Base-by-base conservation (phyloP, 192 early-diverging fungal genomes). In the Chytriomyces hyalinus region DNA sequence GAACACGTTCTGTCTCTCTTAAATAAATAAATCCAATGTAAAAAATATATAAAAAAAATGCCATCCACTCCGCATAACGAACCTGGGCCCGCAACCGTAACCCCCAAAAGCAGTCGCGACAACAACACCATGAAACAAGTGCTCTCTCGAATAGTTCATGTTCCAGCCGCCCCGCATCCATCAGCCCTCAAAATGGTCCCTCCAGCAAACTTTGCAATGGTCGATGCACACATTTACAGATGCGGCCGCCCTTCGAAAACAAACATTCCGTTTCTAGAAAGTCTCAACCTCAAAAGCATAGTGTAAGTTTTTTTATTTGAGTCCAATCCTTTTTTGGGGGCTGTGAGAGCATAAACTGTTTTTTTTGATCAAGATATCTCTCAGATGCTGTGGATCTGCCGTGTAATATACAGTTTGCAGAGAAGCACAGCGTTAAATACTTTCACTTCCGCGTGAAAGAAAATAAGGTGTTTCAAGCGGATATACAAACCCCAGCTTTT, bases 161-260 rank as follows among this genome's bases (percentile, higher is more conserved):
- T 73, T 47, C 71, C 71, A 6, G 53, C 65, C 0, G 63, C 22
- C 10, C 75, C 65, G 44, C 77, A 78, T 28, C 9, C 61, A 9
- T 69, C 77, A 13, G 26, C 59, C 53, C 53, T 53, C 8, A 70
- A 71, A 61, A 60, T 97, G 20, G 91, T 95, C 61, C 97, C 97
- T 9, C 94, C 95, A 0, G 90, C 94, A 66, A 98, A 98, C 89
- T 97, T 99, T 83, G 92, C 92, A 67, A 97, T 98, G 95, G 96
- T 99, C 22, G 91, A 92, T 46, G 91, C 92, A 6, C 92, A 93
- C 67, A 91, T 99, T n/a, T 99, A 98, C 80, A 88, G 97, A 64
- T 93, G 93, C 59, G 95, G 94, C 36, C 95, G 94, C 83, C 96
- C 96, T 1, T 95, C 94, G 63, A 94, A 94, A 73, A 96, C 95